These are phyloP conservation scores for Atractiella rhizophila DNA, from an alignment of 768 basidiomycete genomes.

Conservation along the genomic window DNA sequence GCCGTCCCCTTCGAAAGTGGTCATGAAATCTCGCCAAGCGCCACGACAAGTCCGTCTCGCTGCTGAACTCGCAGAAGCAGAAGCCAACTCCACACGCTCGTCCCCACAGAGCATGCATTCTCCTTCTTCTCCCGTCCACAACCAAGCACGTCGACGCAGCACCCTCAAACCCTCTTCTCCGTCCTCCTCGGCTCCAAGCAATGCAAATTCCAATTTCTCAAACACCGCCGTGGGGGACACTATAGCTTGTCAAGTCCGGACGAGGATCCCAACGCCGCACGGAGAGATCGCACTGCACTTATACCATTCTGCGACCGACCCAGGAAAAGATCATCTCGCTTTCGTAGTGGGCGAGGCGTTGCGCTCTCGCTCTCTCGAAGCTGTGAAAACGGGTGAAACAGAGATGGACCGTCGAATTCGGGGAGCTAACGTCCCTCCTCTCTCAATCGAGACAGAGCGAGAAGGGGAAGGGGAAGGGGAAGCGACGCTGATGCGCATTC, in stretches of 20 bases:
- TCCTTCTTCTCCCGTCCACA: background rate
- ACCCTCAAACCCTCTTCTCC: background rate
- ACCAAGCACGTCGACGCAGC: background rate
- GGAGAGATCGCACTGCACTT: conserved; percentile 78
- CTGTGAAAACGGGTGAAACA: no score
- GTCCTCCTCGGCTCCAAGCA: background rate
- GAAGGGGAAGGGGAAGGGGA: conserved; percentile 21
- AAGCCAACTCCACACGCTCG: background rate
- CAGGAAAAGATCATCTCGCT: conserved; percentile 83
- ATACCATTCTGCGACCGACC: conserved; percentile 79
- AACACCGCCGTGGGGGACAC: background rate
- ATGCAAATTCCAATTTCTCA: background rate
- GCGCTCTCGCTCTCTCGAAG: conserved; percentile 21
- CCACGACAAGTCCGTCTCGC: conserved; percentile 13
- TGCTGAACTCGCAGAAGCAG: conserved; percentile 7
- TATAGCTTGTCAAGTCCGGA: conserved; percentile 61
- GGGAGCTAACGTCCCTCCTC: background rate
- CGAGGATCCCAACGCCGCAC: conserved; percentile 86
- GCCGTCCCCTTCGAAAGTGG: background rate
- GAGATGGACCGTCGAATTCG: no score
- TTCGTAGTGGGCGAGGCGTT: conserved; percentile 82
- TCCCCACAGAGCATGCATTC: background rate
- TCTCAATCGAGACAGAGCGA: background rate
- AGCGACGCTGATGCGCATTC: conserved; percentile 69
- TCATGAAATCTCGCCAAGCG: conserved; percentile 13